Percentiles rank a stretch among this genome's conserved stretches.
Conservation (phyloP, 2,329 filamentous ascomycete genomes). For the Drechmeria coniospora region DNA sequence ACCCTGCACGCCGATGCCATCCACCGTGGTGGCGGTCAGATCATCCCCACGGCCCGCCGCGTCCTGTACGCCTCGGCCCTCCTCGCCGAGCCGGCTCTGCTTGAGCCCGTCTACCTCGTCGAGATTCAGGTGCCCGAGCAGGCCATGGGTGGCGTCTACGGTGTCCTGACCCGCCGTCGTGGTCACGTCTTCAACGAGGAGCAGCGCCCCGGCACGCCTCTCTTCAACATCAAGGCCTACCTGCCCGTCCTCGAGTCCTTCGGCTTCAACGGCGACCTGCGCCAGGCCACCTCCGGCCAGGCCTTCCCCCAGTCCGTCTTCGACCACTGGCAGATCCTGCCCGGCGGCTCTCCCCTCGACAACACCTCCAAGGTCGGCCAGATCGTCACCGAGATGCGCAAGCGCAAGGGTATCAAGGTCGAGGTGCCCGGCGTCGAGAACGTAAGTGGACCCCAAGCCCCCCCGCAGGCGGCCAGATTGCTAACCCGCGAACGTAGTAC, state of each 20-base stretch:
- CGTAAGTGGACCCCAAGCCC: conserved; percentile 45
- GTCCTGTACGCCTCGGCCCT: conserved; percentile 89
- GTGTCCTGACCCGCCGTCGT: conserved; percentile 92
- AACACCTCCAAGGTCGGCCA: conserved; percentile 63
- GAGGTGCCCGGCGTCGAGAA: conserved; percentile 87
- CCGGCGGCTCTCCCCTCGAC: conserved; percentile 87
- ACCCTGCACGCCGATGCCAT: conserved; percentile 99
- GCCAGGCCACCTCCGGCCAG: conserved; percentile 84
- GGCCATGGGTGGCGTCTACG: conserved; percentile 99
- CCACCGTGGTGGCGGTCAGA: conserved; percentile 97
- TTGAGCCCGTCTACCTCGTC: conserved; percentile 96
- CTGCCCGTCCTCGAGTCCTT: conserved; percentile 94
- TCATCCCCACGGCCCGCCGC: conserved; percentile 96
- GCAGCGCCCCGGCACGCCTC: conserved; percentile 94
- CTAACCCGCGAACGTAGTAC: conserved; percentile 48
- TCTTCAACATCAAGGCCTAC: conserved; percentile 99
- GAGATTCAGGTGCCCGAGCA: conserved; percentile 98
- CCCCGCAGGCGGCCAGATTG: background rate
- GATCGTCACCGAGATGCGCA: conserved; percentile 80
- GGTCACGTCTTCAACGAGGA: conserved; percentile 98
- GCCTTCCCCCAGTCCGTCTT: conserved; percentile 98
- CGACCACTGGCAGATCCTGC: conserved; percentile 95
- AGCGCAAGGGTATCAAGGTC: conserved; percentile 99
- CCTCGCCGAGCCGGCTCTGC: conserved; percentile 77
- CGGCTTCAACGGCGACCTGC: conserved; percentile 97